Evolutionary conservation across 192 early-diverging fungal genomes (phyloP), one percentile per base, ranked within the genome.

Genomic region (Backusella luteola): DNA sequence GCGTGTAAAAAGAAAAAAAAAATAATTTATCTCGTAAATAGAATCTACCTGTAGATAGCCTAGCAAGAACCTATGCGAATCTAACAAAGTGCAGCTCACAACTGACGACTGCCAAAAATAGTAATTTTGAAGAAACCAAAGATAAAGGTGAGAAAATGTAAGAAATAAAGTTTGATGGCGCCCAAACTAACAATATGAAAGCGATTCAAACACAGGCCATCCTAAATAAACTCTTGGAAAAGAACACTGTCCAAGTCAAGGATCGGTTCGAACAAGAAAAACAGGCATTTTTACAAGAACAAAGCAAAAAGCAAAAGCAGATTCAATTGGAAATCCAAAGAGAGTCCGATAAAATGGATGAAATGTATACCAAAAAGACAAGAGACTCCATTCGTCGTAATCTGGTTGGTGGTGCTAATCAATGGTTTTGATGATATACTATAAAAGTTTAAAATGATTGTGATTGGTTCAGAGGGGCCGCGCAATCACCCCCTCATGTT

Each of bases 341-440:
- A 32, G 52, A 80, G 7, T 66, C 44, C 4, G 79, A 80, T 36
- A 80, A 76, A 34, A n/a, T 80, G 11, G 79, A 80, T 17, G 74
- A 76, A 68, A 66, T 39, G 6, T 80, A 75, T 76, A 71, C 79
- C 2, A 80, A 80, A 73, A 36, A 71, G 63, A 80, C 79, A 15
- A 69, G 79, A 41, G 79, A 80, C 3, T 76, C 79, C 1, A 80
- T 73, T 17, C 73, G 70, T 67, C 74, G 69, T 1, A 73, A 80
- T 32, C 74, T 80, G 19, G 79, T 80, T 38, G 79, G 79, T 38
- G 79, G 79, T 1, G 39, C 68, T 3, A 66, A 75, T 36, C 44
- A 32, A 23, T 79, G 73, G 69, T 67, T 36, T 67, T 67, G 34
- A 29, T 66, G 9, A 44, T 44, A 44, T 44, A 66, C 66, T 49